Evolutionary conservation across 2,329 filamentous ascomycete genomes (phyloP).

Genomic region (Fusarium sp.): DNA sequence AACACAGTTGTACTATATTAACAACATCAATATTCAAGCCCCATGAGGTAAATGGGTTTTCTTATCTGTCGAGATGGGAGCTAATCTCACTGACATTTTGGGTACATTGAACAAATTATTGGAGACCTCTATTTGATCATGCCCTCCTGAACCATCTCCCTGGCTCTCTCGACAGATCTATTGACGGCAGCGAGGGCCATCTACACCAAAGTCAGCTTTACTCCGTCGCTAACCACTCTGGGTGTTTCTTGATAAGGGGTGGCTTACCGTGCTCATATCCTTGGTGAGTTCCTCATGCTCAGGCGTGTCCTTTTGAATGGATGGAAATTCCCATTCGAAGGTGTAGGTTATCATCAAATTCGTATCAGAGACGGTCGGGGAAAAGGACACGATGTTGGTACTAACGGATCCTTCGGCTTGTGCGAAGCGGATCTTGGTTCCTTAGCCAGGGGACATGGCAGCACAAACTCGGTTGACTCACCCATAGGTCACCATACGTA

Average conservation of each 20-base stretch:
- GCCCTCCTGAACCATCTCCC: slow-evolving; percentile 1
- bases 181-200: background rate
- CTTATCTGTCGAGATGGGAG: too few relatives aligned
- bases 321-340: slow-evolving; percentile 4
- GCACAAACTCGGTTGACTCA: too few relatives aligned
- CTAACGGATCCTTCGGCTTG: slow-evolving; percentile 13
- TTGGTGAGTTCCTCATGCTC: background rate
- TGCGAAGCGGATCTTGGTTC: slow-evolving; percentile 9
- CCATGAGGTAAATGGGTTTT: too few relatives aligned
- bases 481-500: slow-evolving; percentile 9
- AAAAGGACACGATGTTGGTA: slow-evolving; percentile 12
- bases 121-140: background rate
- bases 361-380: background rate
- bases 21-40: too few relatives aligned
- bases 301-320: background rate
- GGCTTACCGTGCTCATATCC: background rate
- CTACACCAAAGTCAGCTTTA: too few relatives aligned
- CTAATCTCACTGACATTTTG: too few relatives aligned
- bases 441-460: too few relatives aligned
- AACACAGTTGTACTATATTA: too few relatives aligned
- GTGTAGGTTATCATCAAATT: slow-evolving; percentile 1
- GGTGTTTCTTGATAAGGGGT: background rate
- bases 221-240: too few relatives aligned
- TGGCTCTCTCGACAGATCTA: background rate
- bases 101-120: too few relatives aligned